Evolutionary conservation across 768 basidiomycete genomes (phyloP).

Genomic region (Lentinus tigrinus): DNA sequence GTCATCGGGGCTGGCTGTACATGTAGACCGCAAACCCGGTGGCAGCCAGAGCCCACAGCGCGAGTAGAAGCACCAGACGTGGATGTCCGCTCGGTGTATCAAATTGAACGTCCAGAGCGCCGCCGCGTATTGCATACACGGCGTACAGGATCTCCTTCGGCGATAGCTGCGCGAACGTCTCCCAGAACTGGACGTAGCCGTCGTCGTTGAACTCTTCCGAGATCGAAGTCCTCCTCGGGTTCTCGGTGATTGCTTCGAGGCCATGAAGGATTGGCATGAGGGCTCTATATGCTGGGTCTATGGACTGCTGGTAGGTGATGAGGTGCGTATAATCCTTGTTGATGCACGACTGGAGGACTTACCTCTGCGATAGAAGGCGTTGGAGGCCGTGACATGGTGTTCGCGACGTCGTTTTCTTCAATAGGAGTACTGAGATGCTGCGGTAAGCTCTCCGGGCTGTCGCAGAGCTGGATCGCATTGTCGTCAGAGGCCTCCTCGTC

Average conservation of each 20-base stretch:
- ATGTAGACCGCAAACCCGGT: not conserved
- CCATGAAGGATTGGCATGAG: constrained; percentile 4
- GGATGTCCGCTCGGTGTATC: not conserved
- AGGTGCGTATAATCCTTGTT: not conserved
- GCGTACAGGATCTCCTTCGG: constrained; percentile 10
- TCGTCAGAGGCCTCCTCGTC: not conserved
- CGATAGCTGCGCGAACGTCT: constrained; percentile 9
- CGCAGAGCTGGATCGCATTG: not conserved
- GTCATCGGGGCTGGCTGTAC: no score
- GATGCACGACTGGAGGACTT: not conserved
- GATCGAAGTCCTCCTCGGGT: not conserved
- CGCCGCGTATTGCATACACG: constrained; percentile 8
- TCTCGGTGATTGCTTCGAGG: constrained; percentile 1
- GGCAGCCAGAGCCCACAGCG: not conserved
- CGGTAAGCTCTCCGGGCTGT: not conserved
- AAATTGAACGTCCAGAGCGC: not conserved
- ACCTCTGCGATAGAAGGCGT: not conserved
- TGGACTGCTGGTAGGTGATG: not conserved
- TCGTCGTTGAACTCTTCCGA: constrained; percentile 4
- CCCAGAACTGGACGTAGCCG: constrained; percentile 10
- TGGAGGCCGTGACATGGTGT: not conserved
- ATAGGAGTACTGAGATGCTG: not conserved
- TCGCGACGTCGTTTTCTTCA: no score
- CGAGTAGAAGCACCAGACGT: not conserved
- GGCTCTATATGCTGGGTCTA: constrained; percentile 4